Base-by-base conservation (phyloP, 2,329 filamentous ascomycete species). In the Pseudodiploospora longispora region DNA sequence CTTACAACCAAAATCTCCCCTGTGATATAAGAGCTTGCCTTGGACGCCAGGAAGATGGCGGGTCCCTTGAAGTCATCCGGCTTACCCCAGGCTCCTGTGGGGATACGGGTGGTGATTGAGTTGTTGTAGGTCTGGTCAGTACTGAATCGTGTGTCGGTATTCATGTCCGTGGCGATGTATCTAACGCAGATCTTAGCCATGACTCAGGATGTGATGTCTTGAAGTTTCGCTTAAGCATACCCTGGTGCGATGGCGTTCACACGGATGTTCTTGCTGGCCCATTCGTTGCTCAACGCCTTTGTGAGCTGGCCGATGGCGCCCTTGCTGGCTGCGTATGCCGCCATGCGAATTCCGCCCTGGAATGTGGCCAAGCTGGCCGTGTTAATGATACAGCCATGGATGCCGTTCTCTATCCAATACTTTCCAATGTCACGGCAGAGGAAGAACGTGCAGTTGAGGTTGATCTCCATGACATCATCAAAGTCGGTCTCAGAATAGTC, bases 231-330 rank as follows among this genome's bases (percentile, higher is more conserved):
- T 12, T 9, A 12, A 9, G 34, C 31, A 29, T 42, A 42, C 40
- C 40, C 40, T 30, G 40, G 40, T 1, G 40, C 40, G 10, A 42
- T 42, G 33, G 40, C 40, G 27, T 42, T 42, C 12, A 42, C 40
- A 9, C 40, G 40, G 28, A 42, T 42, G 27, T 36, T 36, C 12
- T 42, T 31, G 31, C 35, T 31, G 5, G 40, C 40, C 40, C 40
- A 42, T 6, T 42, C 34, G 5, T 42, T 42, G 28, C 6, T 10
- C 1, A 42, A 28, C 4, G 40, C 33, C 10, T 42, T 42, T 6
- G 40, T 42, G 1, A 42, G 33, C 3, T 35, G 31, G 10, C 32
- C 40, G 1, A 42, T 33, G 1, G 32, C 40, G 1, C 40, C 40
- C 30, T 42, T 42, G 31, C 40, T 42, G 34, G 34, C 27, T 4